phyloP scores from a whole-genome alignment of 2,329 filamentous ascomycete genomes.

The Aspergillus cejpii region DNA sequence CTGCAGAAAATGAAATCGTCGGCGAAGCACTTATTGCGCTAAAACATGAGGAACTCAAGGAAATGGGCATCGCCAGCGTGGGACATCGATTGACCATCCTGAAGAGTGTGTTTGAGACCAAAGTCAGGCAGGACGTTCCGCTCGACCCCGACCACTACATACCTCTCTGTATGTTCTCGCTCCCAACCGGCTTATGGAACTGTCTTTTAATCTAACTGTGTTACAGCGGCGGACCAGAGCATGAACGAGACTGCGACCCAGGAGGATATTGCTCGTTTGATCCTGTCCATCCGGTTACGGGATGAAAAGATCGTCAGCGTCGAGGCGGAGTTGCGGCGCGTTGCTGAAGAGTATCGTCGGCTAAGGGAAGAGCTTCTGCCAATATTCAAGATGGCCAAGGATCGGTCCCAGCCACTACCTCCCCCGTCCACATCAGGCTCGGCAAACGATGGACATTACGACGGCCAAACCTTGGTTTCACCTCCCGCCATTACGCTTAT shows the following conservation, averaged over 20 bases:
- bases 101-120: conserved; percentile 93
- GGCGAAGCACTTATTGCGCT: conserved; percentile 85
- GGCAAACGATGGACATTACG: conserved; percentile 21
- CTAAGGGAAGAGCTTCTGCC: conserved; percentile 87
- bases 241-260: conserved; percentile 82
- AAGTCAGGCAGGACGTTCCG: conserved; percentile 85
- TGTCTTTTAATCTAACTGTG: conserved; percentile 17
- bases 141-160: conserved; percentile 91
- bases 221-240: conserved; percentile 76
- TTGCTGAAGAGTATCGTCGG: conserved; percentile 82
- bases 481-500: conserved; percentile 26
- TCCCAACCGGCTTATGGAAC: conserved; percentile 4
- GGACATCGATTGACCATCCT: conserved; percentile 91
- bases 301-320: conserved; percentile 82
- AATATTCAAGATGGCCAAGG: conserved; percentile 82
- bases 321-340: conserved; percentile 73
- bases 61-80: conserved; percentile 87
- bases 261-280: conserved; percentile 85
- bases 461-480: conserved; percentile 38
- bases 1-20: conserved; percentile 81
- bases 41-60: conserved; percentile 87
- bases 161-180: conserved; percentile 65
- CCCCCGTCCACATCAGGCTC: conserved; percentile 36
- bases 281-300: conserved; percentile 79
- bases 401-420: conserved; percentile 81